Evolutionary conservation across 441 rosid species (phyloP).

Genomic region (Populus trichocarpa): DNA sequence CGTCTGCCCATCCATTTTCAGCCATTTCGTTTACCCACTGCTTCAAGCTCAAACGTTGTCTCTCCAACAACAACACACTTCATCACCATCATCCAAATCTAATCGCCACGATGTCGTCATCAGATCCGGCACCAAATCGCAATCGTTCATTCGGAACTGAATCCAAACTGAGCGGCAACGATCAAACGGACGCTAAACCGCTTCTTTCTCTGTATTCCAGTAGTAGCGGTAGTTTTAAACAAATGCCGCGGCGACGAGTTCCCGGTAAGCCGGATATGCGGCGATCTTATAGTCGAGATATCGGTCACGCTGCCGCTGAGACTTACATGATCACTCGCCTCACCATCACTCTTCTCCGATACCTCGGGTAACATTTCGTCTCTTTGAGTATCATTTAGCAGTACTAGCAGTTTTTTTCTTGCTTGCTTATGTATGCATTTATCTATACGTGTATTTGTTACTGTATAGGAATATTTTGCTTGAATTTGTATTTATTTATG

Average conservation of each 20-base stretch:
- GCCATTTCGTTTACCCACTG: too few species aligned
- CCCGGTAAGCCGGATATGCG: conserved; percentile 39
- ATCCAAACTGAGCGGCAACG: not conserved
- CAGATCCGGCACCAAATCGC: conserved; percentile 18
- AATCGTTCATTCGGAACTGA: not conserved
- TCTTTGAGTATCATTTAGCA: too few species aligned
- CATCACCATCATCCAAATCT: not conserved
- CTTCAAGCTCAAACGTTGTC: too few species aligned
- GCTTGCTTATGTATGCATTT: too few species aligned
- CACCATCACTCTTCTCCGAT: conserved; percentile 65
- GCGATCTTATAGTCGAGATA: conserved; percentile 56
- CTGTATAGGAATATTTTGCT: too few species aligned
- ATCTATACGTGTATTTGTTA: too few species aligned
- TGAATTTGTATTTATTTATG: too few species aligned
- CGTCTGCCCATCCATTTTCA: too few species aligned
- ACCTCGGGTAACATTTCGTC: conserved; percentile 58
- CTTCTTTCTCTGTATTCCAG: conserved; percentile 10
- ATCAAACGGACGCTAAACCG: not conserved
- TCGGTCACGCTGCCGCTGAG: conserved; percentile 88
- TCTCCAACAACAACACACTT: too few species aligned
- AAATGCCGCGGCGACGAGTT: conserved; percentile 45
- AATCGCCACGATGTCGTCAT: conserved; percentile 7
- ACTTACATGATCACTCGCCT: conserved; percentile 77
- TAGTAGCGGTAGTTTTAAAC: not conserved
- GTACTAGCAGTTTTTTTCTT: too few species aligned